Evolutionary conservation across 148 eudicot genomes (phyloP), one percentile per base, ranked within the genome.

Genomic region (Bassia scoparia): DNA sequence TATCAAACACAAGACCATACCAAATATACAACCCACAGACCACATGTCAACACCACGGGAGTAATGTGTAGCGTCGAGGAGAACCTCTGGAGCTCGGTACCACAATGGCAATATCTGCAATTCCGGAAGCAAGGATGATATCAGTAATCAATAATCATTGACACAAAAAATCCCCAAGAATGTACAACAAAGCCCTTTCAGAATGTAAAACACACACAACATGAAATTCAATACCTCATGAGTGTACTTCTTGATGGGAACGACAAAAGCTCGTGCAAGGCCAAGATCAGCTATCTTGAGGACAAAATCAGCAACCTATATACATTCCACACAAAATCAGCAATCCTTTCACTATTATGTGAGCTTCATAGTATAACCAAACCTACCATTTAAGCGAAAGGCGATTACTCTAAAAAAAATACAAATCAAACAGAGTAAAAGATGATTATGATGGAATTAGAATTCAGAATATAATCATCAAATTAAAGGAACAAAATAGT

Each of bases 11-110:
- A 31, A 72, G 62, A 18, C 48, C 75, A n/a, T 88, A 93, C 98
- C 98, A 79, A 93, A 93, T 73, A 94, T 94, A 70, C 98, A 94
- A 75, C 90, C 98, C 59, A 94, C 98, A 62, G 98, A 94, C 98
- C 98, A 94, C 91, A 89, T 94, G 82, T 94, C 98, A 0, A 94
- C 97, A 12, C 93, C 97, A 67, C 96, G 84, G 0, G 98, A 94
- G 84, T 94, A 94, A 77, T 91, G 97, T 52, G 96, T 91, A 60
- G 97, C 79, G 7, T 97, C 97, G 83, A 91, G 70, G 68, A 94
- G 96, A 49, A 94, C 91, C 83, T 94, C 98, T 23, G 98, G 98
- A 73, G 98, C 93, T 80, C 98, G 84, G 54, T 94, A 94, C 98
- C 98, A 94, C 49, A 94, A 83, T 0, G 98, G 91, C 80, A 94